phyloP scores from a whole-genome alignment of 2,329 filamentous ascomycete genomes.

The Talaromyces sp. region DNA sequence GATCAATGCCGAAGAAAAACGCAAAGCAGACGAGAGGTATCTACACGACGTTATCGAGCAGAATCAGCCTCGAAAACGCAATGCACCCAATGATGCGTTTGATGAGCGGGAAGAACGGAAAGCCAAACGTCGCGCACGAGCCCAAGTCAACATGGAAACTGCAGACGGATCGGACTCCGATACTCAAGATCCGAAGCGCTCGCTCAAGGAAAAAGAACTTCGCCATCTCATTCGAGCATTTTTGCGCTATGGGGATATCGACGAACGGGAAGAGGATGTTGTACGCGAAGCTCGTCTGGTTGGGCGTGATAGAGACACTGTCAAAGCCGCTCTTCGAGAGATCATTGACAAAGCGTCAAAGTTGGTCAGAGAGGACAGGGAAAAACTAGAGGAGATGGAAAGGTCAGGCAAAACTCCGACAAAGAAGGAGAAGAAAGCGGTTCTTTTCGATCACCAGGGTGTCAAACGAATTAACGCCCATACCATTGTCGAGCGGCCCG shows the following conservation, averaged over 20 bases:
- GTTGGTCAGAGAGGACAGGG: conserved; percentile 71
- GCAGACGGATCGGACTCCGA: conserved; percentile 67
- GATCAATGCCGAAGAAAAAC: conserved; percentile 85
- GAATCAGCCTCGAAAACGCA: conserved; percentile 73
- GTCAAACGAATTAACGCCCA: conserved; percentile 95
- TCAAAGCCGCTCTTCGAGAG: conserved; percentile 72
- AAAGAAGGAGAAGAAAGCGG: conserved; percentile 97
- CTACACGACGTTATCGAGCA: conserved; percentile 78
- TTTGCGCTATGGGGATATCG: conserved; percentile 84
- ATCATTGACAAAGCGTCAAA: conserved; percentile 69
- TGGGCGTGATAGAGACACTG: conserved; percentile 76
- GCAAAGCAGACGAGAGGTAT: conserved; percentile 77
- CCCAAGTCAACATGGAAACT: conserved; percentile 62
- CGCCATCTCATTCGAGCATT: conserved; percentile 88
- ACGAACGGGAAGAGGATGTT: conserved; percentile 83
- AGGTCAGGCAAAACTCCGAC: conserved; percentile 75
- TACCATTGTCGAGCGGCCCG: conserved; percentile 86
- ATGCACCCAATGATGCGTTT: conserved; percentile 55
- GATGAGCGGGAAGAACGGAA: conserved; percentile 61
- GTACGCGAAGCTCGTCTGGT: conserved; percentile 79
- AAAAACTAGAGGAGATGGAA: conserved; percentile 62
- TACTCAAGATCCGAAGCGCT: conserved; percentile 77
- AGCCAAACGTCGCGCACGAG: conserved; percentile 68
- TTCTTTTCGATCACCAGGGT: conserved; percentile 89
- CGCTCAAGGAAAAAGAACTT: conserved; percentile 87